Percentiles rank a stretch among this genome's conserved stretches.
Conservation (phyloP, 306 rosid species). For the Quercus bicolor region DNA sequence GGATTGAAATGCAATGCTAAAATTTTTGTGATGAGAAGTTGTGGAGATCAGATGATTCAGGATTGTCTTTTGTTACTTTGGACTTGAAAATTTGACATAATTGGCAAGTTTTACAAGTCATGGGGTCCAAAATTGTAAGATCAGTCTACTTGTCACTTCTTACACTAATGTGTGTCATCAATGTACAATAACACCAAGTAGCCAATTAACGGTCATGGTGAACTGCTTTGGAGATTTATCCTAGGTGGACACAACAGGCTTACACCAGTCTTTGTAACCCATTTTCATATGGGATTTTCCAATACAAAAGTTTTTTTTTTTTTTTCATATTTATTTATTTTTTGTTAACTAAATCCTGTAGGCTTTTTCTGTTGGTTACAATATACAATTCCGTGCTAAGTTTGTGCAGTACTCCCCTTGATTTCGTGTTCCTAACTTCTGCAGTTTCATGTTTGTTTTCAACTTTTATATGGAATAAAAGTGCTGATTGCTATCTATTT, state of each 20-base stretch:
- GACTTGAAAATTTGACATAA: no score
- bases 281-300: background rate
- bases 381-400: background rate
- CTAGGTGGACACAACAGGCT: background rate
- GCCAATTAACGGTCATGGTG: background rate
- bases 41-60: background rate
- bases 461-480: background rate
- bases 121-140: background rate
- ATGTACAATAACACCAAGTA: background rate
- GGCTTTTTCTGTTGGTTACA: background rate
- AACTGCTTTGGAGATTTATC: background rate
- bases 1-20: no score
- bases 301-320: background rate
- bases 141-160: background rate
- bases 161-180: background rate
- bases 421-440: background rate
- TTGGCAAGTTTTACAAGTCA: no score
- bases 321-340: background rate
- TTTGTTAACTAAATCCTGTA: background rate
- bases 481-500: conserved; percentile 15
- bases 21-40: background rate
- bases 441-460: background rate
- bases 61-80: background rate
- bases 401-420: background rate
- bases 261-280: background rate